phyloP scores from a whole-genome alignment of 495 filamentous ascomycete genomes.

The Talaromyces wortmannii region DNA sequence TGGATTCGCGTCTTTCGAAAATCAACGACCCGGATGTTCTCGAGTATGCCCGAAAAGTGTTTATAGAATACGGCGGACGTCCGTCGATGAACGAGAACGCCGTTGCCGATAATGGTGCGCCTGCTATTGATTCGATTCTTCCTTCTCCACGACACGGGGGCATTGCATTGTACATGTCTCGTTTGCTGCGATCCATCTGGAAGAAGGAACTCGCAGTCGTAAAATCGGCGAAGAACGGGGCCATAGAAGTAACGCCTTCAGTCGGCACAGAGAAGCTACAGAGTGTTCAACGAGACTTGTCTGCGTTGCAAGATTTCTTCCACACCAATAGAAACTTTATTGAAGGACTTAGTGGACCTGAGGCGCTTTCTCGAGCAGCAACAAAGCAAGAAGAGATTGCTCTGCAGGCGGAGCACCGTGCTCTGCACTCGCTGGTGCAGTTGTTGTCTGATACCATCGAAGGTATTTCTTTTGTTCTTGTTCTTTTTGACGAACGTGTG shows the following conservation, averaged over 20 bases:
- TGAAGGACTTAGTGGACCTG: constrained; percentile 81
- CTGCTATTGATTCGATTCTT: constrained; percentile 68
- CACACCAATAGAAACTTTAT: constrained; percentile 81
- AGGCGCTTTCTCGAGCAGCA: constrained; percentile 60
- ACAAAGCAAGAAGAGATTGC: constrained; percentile 85
- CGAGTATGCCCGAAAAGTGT: constrained; percentile 75
- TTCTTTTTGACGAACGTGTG: constrained; percentile 86
- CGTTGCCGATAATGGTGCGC: constrained; percentile 51
- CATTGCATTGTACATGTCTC: constrained; percentile 76
- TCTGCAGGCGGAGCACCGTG: constrained; percentile 87
- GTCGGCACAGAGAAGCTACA: constrained; percentile 59
- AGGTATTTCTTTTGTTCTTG: constrained; percentile 89
- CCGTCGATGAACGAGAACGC: constrained; percentile 69
- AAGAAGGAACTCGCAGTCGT: constrained; percentile 55
- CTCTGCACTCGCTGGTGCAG: constrained; percentile 74
- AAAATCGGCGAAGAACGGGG: constrained; percentile 49
- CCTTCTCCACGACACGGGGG: constrained; percentile 87
- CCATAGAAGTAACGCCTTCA: constrained; percentile 38
- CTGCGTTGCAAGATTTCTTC: constrained; percentile 73
- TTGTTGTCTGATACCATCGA: constrained; percentile 84
- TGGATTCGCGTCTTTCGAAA: constrained; percentile 58
- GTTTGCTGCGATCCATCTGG: constrained; percentile 84
- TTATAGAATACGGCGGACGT: constrained; percentile 84
- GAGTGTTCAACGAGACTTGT: constrained; percentile 71
- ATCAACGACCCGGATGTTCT: constrained; percentile 77